Base-by-base conservation (phyloP, 306 rosid species). In the Prunus mume region DNA sequence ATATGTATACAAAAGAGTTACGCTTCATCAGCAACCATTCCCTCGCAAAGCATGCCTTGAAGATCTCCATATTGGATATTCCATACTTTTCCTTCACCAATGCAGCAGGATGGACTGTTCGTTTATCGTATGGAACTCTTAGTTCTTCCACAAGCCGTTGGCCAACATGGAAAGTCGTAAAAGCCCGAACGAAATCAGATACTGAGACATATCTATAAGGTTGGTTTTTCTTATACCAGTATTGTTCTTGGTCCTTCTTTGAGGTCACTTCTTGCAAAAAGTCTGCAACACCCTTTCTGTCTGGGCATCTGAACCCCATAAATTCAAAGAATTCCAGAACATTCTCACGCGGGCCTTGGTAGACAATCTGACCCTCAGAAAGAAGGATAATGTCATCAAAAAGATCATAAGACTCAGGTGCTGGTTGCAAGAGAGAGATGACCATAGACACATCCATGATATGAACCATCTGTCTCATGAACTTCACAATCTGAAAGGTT, bases 221-320 rank as follows among this genome's bases (percentile, higher is more conserved):
- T 47, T 14, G 77, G 78, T 80, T 81, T 60, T 82, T 83, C 65
- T 82, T 85, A 76, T 82, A 86, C 97, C 97, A 91, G 22, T 91
- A 91, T 73, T 91, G 97, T 20, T 84, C 93, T 27, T 91, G 97
- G 70, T 91, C 97, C 77, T 89, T 91, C 83, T 78, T 86, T 54
- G 97, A 91, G 3, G 91, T 89, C 65, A 91, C 95, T 67, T 82
- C 85, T 73, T 82, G 85, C 65, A 82, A 71, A 71, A 82, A 82
- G 75, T 82, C 85, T 6, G 85, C 85, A 49, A 72, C 85, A 17
- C 85, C 85, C 25, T 82, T 82, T 58, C 85, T 82, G 9, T 76
- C 81, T 0, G 85, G 85, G 47, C 85, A 82, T 72, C 22, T 71
- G 75, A 82, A 82, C 4, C 85, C 85, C 71, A 82, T 66, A 9